A percentile compares a stretch with the other conserved stretches of the same genome.
These are phyloP conservation scores for Trichophyton verrucosum DNA, from an alignment of 2,329 filamentous ascomycete species.

Conservation along the genomic window DNA sequence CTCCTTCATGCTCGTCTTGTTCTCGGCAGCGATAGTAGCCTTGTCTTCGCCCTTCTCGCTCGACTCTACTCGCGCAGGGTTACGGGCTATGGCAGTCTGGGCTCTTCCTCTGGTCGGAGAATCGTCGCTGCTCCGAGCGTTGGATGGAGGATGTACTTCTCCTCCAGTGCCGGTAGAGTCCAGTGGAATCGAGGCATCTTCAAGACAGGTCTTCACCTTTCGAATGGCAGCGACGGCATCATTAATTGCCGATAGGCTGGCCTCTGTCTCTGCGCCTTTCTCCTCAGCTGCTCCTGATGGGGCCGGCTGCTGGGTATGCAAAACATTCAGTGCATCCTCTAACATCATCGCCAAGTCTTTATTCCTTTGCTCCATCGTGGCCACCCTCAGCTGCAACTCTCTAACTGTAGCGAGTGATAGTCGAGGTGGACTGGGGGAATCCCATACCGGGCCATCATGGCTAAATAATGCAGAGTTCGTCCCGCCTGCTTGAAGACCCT, in stretches of 20 bases:
- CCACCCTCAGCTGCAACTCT: conserved; percentile 23
- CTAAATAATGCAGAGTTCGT: conserved; percentile 18
- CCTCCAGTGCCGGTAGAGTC: not conserved
- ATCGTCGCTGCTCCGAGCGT: not conserved
- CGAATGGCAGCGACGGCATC: conserved; percentile 31
- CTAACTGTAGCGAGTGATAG: conserved; percentile 12
- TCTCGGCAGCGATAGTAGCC: not conserved
- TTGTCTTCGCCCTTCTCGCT: not conserved
- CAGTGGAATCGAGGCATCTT: conserved; percentile 26
- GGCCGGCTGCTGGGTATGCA: conserved; percentile 24
- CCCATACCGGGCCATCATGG: conserved; percentile 13
- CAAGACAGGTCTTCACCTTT: conserved; percentile 33
- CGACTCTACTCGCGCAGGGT: too few species aligned
- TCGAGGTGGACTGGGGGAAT: conserved; percentile 11
- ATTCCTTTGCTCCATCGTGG: conserved; percentile 30
- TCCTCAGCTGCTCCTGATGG: not conserved
- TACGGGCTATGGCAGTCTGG: not conserved
- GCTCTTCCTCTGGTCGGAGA: not conserved
- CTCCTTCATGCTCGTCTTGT: not conserved
- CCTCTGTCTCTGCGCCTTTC: conserved; percentile 1
- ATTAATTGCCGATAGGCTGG: conserved; percentile 12
- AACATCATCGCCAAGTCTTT: conserved; percentile 30
- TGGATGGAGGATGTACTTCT: not conserved
- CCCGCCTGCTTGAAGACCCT: conserved; percentile 32
- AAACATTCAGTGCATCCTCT: conserved; percentile 30